These are phyloP conservation scores for Leishmania gerbilli DNA, from an alignment of 208 protist genomes.

Conservation along the genomic window DNA sequence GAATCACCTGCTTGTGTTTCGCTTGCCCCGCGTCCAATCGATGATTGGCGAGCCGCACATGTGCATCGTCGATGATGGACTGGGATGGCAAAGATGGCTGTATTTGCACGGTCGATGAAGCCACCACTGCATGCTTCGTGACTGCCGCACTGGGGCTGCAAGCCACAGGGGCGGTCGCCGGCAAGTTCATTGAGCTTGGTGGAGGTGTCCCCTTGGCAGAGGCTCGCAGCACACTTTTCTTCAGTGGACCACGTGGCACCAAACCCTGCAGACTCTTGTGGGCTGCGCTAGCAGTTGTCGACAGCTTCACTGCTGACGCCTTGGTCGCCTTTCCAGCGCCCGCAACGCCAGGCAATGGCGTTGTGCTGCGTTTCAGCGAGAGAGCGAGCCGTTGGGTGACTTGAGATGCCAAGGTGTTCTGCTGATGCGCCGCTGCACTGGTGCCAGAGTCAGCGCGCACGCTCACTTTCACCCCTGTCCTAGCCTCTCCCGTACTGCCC, in stretches of 20 bases:
- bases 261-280: conserved; percentile 23
- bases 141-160: no score
- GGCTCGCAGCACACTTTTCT: not conserved
- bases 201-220: not conserved
- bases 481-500: not conserved
- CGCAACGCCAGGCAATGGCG: not conserved
- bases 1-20: not conserved
- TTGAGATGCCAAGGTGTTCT: not conserved
- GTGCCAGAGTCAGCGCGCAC: not conserved
- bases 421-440: not conserved
- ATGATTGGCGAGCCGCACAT: not conserved
- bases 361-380: not conserved
- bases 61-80: not conserved
- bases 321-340: not conserved
- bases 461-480: not conserved
- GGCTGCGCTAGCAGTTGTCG: not conserved
- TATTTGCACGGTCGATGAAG: not conserved
- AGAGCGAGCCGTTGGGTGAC: not conserved
- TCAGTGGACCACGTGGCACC: conserved; percentile 23
- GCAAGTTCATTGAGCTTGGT: not conserved
- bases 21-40: not conserved
- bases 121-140: not conserved
- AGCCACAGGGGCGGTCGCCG: not conserved
- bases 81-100: not conserved
- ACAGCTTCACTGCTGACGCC: no score